Conservation (phyloP, 352 stramenopile species). For the Phytophthora megakarya region DNA sequence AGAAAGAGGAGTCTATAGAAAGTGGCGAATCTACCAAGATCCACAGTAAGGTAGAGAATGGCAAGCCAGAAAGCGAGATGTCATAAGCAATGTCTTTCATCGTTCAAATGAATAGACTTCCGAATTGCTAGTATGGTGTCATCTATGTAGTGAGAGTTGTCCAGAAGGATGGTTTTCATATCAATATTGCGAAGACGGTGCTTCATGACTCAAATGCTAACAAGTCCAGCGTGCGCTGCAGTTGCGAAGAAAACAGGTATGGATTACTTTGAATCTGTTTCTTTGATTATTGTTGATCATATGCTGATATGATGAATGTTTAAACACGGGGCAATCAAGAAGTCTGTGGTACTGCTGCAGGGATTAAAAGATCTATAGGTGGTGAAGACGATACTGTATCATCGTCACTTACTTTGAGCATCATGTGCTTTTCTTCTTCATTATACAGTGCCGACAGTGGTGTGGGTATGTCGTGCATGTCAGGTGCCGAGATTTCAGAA, state of each 20-base stretch:
- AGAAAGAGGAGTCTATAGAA: conserved; percentile 6
- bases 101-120: conserved; percentile 16
- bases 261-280: neutral
- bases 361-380: conserved; percentile 23
- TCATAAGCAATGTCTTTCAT: neutral
- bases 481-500: conserved; percentile 14
- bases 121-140: neutral
- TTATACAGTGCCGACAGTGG: conserved; percentile 76
- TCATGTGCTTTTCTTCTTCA: conserved; percentile 69
- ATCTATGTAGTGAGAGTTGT: neutral
- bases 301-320: neutral
- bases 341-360: conserved; percentile 22
- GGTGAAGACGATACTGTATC: conserved; percentile 19
- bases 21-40: neutral
- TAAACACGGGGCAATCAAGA: neutral
- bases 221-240: no score
- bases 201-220: no score
- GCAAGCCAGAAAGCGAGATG: conserved; percentile 3
- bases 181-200: no score
- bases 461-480: conserved; percentile 46
- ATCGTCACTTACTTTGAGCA: conserved; percentile 46
- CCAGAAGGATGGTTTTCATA: no score
- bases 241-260: no score
- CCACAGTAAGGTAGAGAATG: neutral
- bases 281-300: conserved; percentile 2